Conservation (phyloP, 164 flowering plant species). For the Dillenia suffruticosa region DNA sequence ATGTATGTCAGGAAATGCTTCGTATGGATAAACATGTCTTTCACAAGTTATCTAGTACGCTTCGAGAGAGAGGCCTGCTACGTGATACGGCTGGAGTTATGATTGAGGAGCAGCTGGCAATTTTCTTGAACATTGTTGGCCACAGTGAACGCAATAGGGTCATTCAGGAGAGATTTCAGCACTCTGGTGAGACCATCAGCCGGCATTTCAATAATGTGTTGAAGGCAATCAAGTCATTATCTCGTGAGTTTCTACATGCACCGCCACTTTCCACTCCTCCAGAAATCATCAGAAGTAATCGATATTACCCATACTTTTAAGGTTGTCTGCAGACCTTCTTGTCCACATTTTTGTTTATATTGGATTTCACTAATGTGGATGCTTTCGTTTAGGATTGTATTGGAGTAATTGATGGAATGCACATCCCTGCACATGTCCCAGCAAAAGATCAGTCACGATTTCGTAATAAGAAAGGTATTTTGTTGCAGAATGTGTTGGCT, state of each 20-base stretch:
- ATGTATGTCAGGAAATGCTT: slow-evolving; percentile 52
- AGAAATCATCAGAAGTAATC: slow-evolving; percentile 37
- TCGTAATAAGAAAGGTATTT: slow-evolving; percentile 57
- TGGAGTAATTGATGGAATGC: slow-evolving; percentile 73
- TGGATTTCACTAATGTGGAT: neutral
- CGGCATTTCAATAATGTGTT: slow-evolving; percentile 68
- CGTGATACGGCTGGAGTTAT: slow-evolving; percentile 66
- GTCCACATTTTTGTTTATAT: neutral
- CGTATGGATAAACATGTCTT: slow-evolving; percentile 77
- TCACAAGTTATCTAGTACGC: slow-evolving; percentile 40
- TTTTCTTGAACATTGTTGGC: slow-evolving; percentile 65
- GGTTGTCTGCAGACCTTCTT: slow-evolving; percentile 20
- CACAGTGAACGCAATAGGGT: slow-evolving; percentile 76
- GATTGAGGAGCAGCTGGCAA: slow-evolving; percentile 74
- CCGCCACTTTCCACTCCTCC: slow-evolving; percentile 43
- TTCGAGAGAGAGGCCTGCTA: slow-evolving; percentile 54
- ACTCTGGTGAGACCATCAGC: slow-evolving; percentile 83
- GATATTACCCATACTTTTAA: slow-evolving; percentile 69
- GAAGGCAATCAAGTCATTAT: slow-evolving; percentile 71
- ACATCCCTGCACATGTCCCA: slow-evolving; percentile 71
- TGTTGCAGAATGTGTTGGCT: slow-evolving; percentile 72
- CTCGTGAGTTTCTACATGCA: slow-evolving; percentile 54
- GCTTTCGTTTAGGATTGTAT: slow-evolving; percentile 55
- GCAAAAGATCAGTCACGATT: slow-evolving; percentile 73
- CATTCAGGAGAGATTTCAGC: slow-evolving; percentile 70